Evolutionary conservation across 73 alveolate genomes (phyloP).

Genomic region (Paramecium pentaurelia): DNA sequence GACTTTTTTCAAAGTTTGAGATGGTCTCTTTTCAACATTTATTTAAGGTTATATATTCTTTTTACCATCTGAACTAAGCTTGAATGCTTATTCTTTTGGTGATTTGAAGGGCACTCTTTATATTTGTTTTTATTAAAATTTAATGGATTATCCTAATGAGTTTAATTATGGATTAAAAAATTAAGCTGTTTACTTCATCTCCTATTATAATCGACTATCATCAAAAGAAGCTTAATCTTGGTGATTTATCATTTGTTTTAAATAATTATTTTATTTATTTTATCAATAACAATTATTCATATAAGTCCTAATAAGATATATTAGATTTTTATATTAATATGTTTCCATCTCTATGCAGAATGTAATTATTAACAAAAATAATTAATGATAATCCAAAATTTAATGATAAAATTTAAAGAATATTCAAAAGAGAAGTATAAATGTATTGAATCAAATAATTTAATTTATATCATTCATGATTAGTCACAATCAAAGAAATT

Average conservation of each 20-base stretch:
- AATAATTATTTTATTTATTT: not conserved
- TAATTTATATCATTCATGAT: not conserved
- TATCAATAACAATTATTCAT: not conserved
- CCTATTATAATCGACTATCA: not conserved
- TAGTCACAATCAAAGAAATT: not conserved
- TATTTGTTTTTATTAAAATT: not conserved
- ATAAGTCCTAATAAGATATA: not conserved
- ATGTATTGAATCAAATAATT: too few species aligned
- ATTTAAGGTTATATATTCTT: not conserved
- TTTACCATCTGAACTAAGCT: not conserved
- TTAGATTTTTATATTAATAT: not conserved
- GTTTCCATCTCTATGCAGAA: not conserved
- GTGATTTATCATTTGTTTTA: not conserved
- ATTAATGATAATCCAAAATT: not conserved
- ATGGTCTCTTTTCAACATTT: not conserved
- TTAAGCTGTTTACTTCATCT: not conserved
- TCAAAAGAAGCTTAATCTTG: constrained; percentile 5
- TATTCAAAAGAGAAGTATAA: too few species aligned
- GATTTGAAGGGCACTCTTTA: not conserved
- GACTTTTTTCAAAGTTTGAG: not conserved
- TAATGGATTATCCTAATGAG: not conserved
- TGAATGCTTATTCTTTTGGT: not conserved
- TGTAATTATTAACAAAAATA: too few species aligned
- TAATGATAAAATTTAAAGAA: not conserved
- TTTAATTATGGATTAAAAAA: not conserved